These are phyloP conservation scores for Pholiota conissans DNA, from an alignment of 768 basidiomycete genomes.

Conservation along the genomic window DNA sequence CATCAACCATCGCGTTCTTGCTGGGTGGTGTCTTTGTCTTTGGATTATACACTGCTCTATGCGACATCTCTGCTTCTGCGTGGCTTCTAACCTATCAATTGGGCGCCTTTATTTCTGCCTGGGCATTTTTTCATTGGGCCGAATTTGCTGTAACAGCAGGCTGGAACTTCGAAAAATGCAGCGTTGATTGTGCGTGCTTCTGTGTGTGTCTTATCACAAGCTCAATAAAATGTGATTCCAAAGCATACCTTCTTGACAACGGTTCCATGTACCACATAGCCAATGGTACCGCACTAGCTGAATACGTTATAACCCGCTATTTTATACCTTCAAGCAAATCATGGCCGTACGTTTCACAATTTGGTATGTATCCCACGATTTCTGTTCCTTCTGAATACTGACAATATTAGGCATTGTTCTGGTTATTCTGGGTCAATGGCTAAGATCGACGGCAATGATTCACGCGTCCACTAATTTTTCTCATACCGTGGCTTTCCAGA, in stretches of 20 bases:
- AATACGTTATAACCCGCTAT: slow-evolving; percentile 75
- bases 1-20: slow-evolving; percentile 78
- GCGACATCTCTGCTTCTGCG: slow-evolving; percentile 40
- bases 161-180: slow-evolving; percentile 92
- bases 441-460: slow-evolving; percentile 94
- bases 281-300: slow-evolving; percentile 72
- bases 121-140: slow-evolving; percentile 89
- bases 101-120: slow-evolving; percentile 80
- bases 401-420: slow-evolving; percentile 55
- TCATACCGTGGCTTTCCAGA: slow-evolving; percentile 79
- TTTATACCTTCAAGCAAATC: slow-evolving; percentile 66
- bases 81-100: slow-evolving; percentile 78
- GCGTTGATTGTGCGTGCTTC: slow-evolving; percentile 81
- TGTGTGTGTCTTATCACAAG: not conserved
- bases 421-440: slow-evolving; percentile 67
- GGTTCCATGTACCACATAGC: slow-evolving; percentile 84
- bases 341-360: slow-evolving; percentile 51
- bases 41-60: slow-evolving; percentile 50
- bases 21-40: slow-evolving; percentile 73
- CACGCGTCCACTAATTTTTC: slow-evolving; percentile 94
- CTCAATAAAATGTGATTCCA: not conserved
- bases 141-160: slow-evolving; percentile 96
- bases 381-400: not conserved
- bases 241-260: slow-evolving; percentile 94
- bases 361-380: slow-evolving; percentile 45